Evolutionary conservation across 225 moss, liverwort and hornwort species (phyloP).

Genomic region (Marchantia paleacea): DNA sequence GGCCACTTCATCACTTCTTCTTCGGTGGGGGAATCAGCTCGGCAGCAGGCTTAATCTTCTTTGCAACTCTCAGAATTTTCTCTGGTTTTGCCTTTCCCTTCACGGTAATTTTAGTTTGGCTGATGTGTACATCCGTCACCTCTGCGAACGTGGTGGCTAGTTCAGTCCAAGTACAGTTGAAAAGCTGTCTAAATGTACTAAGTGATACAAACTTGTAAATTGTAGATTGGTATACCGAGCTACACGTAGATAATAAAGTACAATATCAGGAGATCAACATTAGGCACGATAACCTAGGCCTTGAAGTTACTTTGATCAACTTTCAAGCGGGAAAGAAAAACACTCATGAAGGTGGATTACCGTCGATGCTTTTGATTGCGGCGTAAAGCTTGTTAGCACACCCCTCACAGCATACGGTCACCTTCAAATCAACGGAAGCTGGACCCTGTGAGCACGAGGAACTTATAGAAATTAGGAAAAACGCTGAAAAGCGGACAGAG

Average conservation of each 20-base stretch:
- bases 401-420: constrained; percentile 41
- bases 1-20: constrained; percentile 28
- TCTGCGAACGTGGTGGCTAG: constrained; percentile 23
- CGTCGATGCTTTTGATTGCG: constrained; percentile 31
- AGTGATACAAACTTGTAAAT: background rate
- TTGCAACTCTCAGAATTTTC: constrained; percentile 34
- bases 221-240: background rate
- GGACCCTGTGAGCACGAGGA: constrained; percentile 17
- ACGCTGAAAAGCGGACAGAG: background rate
- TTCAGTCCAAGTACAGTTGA: background rate
- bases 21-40: constrained; percentile 34
- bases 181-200: no score
- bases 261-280: no score
- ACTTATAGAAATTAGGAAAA: background rate
- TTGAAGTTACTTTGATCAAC: no score
- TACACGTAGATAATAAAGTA: background rate
- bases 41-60: constrained; percentile 36
- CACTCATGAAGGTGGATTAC: constrained; percentile 1
- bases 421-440: constrained; percentile 37
- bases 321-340: no score
- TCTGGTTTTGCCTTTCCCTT: constrained; percentile 43
- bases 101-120: constrained; percentile 16
- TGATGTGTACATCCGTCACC: constrained; percentile 27
- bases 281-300: no score
- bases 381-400: constrained; percentile 23